These are phyloP conservation scores for Rhododendron molle DNA, from an alignment of 148 eudicot species.

Conservation along the genomic window DNA sequence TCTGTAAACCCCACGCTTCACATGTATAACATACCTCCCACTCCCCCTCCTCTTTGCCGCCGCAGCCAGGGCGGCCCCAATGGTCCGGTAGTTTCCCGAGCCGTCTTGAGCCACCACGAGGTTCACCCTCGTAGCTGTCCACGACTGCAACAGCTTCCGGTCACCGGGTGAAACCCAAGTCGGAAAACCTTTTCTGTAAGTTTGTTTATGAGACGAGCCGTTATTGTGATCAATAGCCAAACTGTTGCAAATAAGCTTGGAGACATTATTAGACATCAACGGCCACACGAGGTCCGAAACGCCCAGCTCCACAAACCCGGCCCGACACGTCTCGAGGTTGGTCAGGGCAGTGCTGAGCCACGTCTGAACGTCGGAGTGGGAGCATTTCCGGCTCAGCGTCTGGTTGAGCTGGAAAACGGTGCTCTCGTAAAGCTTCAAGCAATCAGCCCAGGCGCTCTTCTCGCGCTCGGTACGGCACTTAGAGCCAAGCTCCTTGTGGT, in stretches of 20 bases:
- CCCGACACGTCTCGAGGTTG: slow-evolving; percentile 49
- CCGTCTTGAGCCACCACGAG: slow-evolving; percentile 59
- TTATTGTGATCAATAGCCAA: slow-evolving; percentile 35
- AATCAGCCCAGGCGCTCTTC: slow-evolving; percentile 50
- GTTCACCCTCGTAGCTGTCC: neutral
- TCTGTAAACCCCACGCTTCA: slow-evolving; percentile 36
- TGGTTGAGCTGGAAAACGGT: slow-evolving; percentile 49
- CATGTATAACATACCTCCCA: slow-evolving; percentile 34
- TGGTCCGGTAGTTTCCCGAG: slow-evolving; percentile 40
- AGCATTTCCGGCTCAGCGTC: slow-evolving; percentile 24
- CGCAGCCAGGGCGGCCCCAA: slow-evolving; percentile 27
- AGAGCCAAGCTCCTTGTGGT: slow-evolving; percentile 25
- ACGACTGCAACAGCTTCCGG: slow-evolving; percentile 30
- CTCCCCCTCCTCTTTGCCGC: slow-evolving; percentile 17
- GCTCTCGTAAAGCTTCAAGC: slow-evolving; percentile 48
- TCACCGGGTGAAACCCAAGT: slow-evolving; percentile 37
- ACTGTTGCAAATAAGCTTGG: slow-evolving; percentile 44
- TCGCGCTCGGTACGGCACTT: slow-evolving; percentile 28
- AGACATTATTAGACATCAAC: slow-evolving; percentile 36
- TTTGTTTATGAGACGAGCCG: neutral
- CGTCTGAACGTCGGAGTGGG: slow-evolving; percentile 49
- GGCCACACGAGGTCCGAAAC: slow-evolving; percentile 27
- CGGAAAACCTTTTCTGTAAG: slow-evolving; percentile 25
- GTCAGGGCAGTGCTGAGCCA: slow-evolving; percentile 74
- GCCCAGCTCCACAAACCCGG: slow-evolving; percentile 48